Evolutionary conservation across 495 filamentous ascomycete genomes (phyloP).

Genomic region (Terfezia claveryi): DNA sequence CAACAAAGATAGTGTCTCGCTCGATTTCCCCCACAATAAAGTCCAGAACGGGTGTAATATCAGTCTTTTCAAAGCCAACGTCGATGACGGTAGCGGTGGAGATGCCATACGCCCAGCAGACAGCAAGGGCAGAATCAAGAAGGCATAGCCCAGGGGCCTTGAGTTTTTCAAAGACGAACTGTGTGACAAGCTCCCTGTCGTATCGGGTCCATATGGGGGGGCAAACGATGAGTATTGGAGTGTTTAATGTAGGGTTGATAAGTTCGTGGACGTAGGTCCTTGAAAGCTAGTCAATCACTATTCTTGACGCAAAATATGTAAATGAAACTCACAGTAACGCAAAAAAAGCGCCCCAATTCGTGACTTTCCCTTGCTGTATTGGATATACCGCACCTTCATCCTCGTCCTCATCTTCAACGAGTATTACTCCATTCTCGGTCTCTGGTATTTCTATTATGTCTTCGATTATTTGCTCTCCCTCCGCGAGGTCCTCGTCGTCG

Average conservation of each 20-base stretch:
- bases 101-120: constrained; percentile 62
- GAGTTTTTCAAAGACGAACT: constrained; percentile 92
- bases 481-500: constrained; percentile 2
- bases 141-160: constrained; percentile 75
- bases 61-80: constrained; percentile 72
- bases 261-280: constrained; percentile 58
- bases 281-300: neutral
- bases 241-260: constrained; percentile 77
- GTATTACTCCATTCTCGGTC: constrained; percentile 22
- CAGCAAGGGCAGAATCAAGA: constrained; percentile 64
- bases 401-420: constrained; percentile 70
- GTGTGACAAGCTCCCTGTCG: constrained; percentile 61
- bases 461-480: constrained; percentile 5
- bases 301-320: too few species aligned
- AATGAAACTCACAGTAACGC: constrained; percentile 38
- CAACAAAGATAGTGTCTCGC: constrained; percentile 39
- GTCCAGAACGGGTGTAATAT: constrained; percentile 72
- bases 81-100: constrained; percentile 63
- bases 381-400: constrained; percentile 80
- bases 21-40: constrained; percentile 42
- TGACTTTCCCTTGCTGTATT: constrained; percentile 60
- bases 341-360: constrained; percentile 75
- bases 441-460: constrained; percentile 25
- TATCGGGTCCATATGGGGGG: constrained; percentile 69
- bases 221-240: constrained; percentile 68